Conservation (phyloP, 164 flowering plant species). For the Chloranthus sessilifolius region DNA sequence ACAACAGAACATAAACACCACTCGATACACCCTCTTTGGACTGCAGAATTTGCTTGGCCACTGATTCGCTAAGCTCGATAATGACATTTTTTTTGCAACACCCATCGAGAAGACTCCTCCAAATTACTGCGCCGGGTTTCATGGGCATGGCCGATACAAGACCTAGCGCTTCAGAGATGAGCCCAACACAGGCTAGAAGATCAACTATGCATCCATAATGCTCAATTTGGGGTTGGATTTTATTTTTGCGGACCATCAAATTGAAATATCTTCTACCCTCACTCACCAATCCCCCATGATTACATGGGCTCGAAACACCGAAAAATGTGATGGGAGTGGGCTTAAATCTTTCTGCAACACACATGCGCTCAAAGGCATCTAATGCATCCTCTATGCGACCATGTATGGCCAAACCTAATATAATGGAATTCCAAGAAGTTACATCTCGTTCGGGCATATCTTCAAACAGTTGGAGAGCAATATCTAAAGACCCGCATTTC, state of each 20-base stretch:
- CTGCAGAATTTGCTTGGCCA: slow-evolving; percentile 40
- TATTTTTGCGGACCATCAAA: slow-evolving; percentile 27
- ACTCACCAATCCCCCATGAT: slow-evolving; percentile 21
- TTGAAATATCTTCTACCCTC: slow-evolving; percentile 24
- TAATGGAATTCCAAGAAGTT: slow-evolving; percentile 65
- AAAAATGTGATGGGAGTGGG: slow-evolving; percentile 25
- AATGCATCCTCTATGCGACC: slow-evolving; percentile 48
- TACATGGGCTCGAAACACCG: slow-evolving; percentile 25
- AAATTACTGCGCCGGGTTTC: slow-evolving; percentile 70
- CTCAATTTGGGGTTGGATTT: slow-evolving; percentile 57
- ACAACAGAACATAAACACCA: slow-evolving; percentile 67
- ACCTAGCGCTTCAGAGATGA: slow-evolving; percentile 53
- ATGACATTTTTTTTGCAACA: slow-evolving; percentile 50
- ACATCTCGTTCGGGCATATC: slow-evolving; percentile 45
- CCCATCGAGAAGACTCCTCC: slow-evolving; percentile 83
- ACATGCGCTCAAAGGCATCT: slow-evolving; percentile 42
- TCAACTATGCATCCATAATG: slow-evolving; percentile 82
- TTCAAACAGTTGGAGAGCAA: slow-evolving; percentile 53
- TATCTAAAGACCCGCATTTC: slow-evolving; percentile 63
- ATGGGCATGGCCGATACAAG: slow-evolving; percentile 57
- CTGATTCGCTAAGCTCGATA: slow-evolving; percentile 51
- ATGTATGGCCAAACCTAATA: slow-evolving; percentile 65
- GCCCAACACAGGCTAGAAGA: slow-evolving; percentile 64
- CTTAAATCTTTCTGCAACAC: slow-evolving; percentile 23
- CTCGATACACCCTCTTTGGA: slow-evolving; percentile 34